Base-by-base conservation (phyloP, 2,329 filamentous ascomycete species). In the Arthrobotrys pseudoclavata region DNA sequence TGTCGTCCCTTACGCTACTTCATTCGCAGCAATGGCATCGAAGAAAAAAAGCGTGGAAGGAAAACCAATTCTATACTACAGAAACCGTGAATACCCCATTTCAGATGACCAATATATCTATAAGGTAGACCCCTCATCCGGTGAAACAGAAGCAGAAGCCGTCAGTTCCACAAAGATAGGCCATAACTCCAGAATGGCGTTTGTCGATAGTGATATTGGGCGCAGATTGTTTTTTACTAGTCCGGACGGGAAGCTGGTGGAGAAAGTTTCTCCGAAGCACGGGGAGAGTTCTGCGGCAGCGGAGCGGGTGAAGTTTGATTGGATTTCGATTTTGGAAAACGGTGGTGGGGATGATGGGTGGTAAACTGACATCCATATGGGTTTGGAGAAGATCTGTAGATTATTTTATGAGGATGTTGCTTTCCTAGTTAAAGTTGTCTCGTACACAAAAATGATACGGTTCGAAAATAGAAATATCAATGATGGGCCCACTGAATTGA, bases 21-120 rank as follows among this genome's bases (percentile, higher is more conserved):
- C 60, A 6, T 63, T 63, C 24, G 42, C 60, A 10, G 60, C 60
- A 1, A 63, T 22, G 60, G 60, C 48, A 4, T 48, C 15, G 22
- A 40, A 63, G 22, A 40, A 63, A 20, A 31, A 48, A 20, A 34
- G 55, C 4, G 10, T 1, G 22, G 20, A 9, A 20, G 60, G 24
- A 1, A 63, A 26, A 18, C 40, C 60, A 0, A 22, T 63, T 9
- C n/a, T 63, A 4, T 63, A 63, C 24, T 48, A 48, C 24, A 60
- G 15, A 42, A n/a, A 2, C 9, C 1, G 18, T 3, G 20, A 42
- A n/a, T 34, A 57, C 29, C 9, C 29, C 29, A 10, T n/a, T 15
- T 18, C 29, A 1, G 52, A 57, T 10, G 55, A 60, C 1, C 55
- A 60, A 3, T 42, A 26, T 9, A 24, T 60, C 20, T 42, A 40